Evolutionary conservation across 139 green algal genomes (phyloP).

Genomic region (Haematococcus lacustris): DNA sequence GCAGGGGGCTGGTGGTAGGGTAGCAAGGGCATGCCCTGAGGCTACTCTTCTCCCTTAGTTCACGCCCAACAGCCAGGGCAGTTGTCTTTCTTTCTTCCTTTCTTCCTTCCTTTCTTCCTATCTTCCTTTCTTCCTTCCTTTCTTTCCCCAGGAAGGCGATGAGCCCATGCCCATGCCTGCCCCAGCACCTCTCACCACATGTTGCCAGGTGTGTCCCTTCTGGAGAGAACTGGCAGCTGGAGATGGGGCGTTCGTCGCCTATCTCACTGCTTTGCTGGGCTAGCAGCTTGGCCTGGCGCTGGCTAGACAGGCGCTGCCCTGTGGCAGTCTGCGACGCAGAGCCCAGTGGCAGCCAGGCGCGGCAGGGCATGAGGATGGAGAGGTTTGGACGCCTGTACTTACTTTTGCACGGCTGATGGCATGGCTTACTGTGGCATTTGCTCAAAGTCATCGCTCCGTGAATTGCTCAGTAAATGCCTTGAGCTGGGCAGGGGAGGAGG

Average conservation of each 20-base stretch:
- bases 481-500: too few species aligned
- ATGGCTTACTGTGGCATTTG: background rate
- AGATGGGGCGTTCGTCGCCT: slow-evolving; percentile 78
- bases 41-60: too few species aligned
- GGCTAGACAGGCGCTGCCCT: background rate
- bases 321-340: background rate
- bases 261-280: slow-evolving; percentile 64
- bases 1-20: too few species aligned
- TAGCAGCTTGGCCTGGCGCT: slow-evolving; percentile 1
- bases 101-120: too few species aligned
- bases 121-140: too few species aligned
- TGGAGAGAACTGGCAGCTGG: slow-evolving; percentile 63
- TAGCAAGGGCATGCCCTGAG: too few species aligned
- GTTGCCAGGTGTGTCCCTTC: slow-evolving; percentile 53
- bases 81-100: too few species aligned
- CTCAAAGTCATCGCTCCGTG: background rate
- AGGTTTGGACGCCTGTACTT: background rate
- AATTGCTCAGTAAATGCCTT: too few species aligned
- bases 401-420: background rate
- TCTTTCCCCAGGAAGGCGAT: too few species aligned
- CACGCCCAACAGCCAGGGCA: too few species aligned
- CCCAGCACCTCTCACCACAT: slow-evolving; percentile 24
- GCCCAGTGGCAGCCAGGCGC: background rate
- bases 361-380: background rate
- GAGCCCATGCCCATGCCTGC: too few species aligned